A percentile compares a stretch with the other conserved stretches of the same genome.
Evolutionary conservation across 371 early-diverging fungal genomes (phyloP).

Genomic region (Mortierella sp.): DNA sequence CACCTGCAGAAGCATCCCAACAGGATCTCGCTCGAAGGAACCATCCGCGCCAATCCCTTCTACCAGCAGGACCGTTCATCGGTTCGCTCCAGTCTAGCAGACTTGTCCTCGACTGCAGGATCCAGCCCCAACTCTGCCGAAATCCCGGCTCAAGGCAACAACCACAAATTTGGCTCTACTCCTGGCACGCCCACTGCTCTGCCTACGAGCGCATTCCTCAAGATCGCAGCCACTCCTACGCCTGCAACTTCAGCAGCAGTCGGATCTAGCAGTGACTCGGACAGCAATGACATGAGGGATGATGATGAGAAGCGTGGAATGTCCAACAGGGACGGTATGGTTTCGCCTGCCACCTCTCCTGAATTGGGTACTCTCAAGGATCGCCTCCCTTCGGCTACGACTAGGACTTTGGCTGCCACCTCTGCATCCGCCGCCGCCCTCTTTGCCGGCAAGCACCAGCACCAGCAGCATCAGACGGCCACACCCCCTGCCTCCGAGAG

Average conservation of each 20-base stretch:
- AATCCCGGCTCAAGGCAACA: conserved; percentile 1
- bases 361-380: conserved; percentile 43
- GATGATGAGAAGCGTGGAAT: conserved; percentile 12
- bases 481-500: conserved; percentile 20
- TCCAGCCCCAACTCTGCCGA: conserved; percentile 19
- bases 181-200: neutral
- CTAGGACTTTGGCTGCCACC: conserved; percentile 39
- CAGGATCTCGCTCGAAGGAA: conserved; percentile 47
- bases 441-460: conserved; percentile 26
- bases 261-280: conserved; percentile 20
- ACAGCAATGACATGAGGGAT: conserved; percentile 14
- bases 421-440: conserved; percentile 28
- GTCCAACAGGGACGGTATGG: conserved; percentile 20
- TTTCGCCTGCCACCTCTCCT: conserved; percentile 46
- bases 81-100: conserved; percentile 44
- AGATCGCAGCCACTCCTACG: neutral
- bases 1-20: conserved; percentile 47
- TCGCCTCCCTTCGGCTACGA: conserved; percentile 46
- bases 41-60: conserved; percentile 57
- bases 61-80: conserved; percentile 51
- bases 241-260: neutral
- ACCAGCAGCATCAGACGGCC: conserved; percentile 19
- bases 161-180: neutral
- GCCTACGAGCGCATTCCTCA: neutral
- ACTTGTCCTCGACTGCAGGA: conserved; percentile 18